Base-by-base conservation (phyloP, 2,329 filamentous ascomycete species). In the Penicillium janthinellum region DNA sequence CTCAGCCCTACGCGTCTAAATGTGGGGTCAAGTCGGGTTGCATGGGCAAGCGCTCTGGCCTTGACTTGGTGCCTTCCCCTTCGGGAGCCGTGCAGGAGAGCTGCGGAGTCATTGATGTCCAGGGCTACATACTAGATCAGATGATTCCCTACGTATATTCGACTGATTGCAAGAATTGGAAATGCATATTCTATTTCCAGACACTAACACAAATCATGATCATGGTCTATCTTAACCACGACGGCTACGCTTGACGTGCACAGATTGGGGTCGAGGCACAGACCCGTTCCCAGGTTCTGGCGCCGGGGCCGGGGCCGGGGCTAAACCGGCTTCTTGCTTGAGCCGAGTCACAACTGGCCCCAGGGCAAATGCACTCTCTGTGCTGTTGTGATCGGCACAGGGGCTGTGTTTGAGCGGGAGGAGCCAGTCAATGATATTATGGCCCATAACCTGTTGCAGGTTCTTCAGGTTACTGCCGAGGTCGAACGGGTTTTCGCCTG, bases 401-500 rank as follows among this genome's bases (percentile, higher is more conserved):
- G 94, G 94, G 4, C 90, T 92, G 60, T 85, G 82, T 58, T 82
- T 86, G 37, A 96, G 73, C 0, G 94, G 94, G 1, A 96, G 77
- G 12, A 96, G 71, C 93, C 93, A 98, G 60, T 96, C 90, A 14
- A 88, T 61, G 2, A 87, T 64, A 20, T 78, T 84, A 49, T 83
- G 77, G 0, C 94, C 94, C 88, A 99, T 92, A 25, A 97, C 86
- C 14, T 88, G 84, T 64, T 86, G 85, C 78, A 92, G 88, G 70
- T 98, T 98, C 31, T 81, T 77, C 62, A 84, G 81, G 8, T 78
- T 77, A 34, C 74, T 79, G 1, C 90, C 91, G 0, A 95, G 79
- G 67, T 96, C 86, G 88, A 92, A 99, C 0, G 92, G 91, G 66
- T 96, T 96, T 67, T 95, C 88, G 10, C 90, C 88, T 0, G 86